Percentiles rank a stretch among this genome's conserved stretches.
phyloP scores from a whole-genome alignment of 1,139 yeast species.

The Diutina catenulata region DNA sequence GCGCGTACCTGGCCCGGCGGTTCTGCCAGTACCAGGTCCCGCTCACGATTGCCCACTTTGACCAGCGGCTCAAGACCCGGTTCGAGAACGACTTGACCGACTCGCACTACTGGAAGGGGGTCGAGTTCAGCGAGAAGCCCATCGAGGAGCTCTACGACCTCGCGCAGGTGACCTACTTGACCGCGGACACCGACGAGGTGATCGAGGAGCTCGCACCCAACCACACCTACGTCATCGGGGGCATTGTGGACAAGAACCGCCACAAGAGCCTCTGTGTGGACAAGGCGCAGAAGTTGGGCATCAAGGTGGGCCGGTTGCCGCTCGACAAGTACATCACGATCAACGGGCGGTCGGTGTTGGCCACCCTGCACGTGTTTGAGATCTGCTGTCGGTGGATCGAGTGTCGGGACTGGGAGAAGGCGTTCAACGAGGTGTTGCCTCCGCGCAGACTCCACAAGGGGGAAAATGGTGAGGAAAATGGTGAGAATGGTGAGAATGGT shows the following conservation, averaged over 20 bases:
- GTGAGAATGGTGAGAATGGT: background rate
- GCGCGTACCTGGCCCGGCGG: slow-evolving; percentile 72
- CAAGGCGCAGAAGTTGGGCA: slow-evolving; percentile 66
- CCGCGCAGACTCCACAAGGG: slow-evolving; percentile 43
- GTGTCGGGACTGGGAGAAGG: slow-evolving; percentile 65
- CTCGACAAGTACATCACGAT: slow-evolving; percentile 75
- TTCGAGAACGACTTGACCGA: slow-evolving; percentile 54
- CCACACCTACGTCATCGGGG: slow-evolving; percentile 79
- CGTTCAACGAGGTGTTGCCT: slow-evolving; percentile 80
- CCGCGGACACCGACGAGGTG: slow-evolving; percentile 75
- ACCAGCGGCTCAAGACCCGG: slow-evolving; percentile 51
- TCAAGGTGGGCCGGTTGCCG: slow-evolving; percentile 71
- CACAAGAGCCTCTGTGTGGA: slow-evolving; percentile 72
- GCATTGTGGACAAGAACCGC: slow-evolving; percentile 92
- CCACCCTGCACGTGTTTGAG: slow-evolving; percentile 92
- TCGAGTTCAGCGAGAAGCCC: slow-evolving; percentile 39
- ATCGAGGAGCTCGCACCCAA: slow-evolving; percentile 53
- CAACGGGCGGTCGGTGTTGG: slow-evolving; percentile 79
- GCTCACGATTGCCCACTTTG: slow-evolving; percentile 52
- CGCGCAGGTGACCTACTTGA: slow-evolving; percentile 46
- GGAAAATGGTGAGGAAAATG: background rate
- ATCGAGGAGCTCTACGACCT: slow-evolving; percentile 23
- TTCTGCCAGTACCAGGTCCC: slow-evolving; percentile 49
- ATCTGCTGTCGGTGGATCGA: slow-evolving; percentile 75
- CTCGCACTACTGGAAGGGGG: slow-evolving; percentile 54